phyloP scores from a whole-genome alignment of 768 basidiomycete genomes.

The Pisolithus albus region DNA sequence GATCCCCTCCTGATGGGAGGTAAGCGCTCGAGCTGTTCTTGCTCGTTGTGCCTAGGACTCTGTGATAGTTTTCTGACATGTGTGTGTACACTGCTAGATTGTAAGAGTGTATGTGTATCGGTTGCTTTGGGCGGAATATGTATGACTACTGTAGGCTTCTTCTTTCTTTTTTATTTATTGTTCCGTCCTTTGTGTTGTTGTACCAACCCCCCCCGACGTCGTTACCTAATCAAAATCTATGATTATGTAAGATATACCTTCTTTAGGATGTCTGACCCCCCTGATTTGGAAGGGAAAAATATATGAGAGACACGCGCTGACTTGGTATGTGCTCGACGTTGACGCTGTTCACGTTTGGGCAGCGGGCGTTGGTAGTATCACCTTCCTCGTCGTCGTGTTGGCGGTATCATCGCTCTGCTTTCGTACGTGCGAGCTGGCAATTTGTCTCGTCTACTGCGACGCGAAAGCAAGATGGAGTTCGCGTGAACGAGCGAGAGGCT shows the following conservation, averaged over 20 bases:
- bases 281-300: not conserved
- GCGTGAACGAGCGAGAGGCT: no score
- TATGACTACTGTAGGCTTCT: no score
- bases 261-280: no score
- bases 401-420: not conserved
- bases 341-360: not conserved
- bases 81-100: not conserved
- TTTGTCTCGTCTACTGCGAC: no score
- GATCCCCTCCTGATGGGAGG: slow-evolving; percentile 6
- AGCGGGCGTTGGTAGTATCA: not conserved
- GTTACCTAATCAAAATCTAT: no score
- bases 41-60: no score
- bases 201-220: no score
- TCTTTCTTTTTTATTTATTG: no score
- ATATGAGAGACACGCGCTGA: not conserved
- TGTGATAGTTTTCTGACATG: not conserved
- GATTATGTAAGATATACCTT: no score
- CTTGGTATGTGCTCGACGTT: not conserved
- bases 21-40: not conserved
- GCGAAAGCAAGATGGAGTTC: not conserved
- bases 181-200: no score
- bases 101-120: not conserved
- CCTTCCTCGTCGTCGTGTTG: not conserved
- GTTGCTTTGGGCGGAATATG: no score
- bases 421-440: not conserved